Conservation (phyloP, 345 rosid species). For the Alliaria petiolata region DNA sequence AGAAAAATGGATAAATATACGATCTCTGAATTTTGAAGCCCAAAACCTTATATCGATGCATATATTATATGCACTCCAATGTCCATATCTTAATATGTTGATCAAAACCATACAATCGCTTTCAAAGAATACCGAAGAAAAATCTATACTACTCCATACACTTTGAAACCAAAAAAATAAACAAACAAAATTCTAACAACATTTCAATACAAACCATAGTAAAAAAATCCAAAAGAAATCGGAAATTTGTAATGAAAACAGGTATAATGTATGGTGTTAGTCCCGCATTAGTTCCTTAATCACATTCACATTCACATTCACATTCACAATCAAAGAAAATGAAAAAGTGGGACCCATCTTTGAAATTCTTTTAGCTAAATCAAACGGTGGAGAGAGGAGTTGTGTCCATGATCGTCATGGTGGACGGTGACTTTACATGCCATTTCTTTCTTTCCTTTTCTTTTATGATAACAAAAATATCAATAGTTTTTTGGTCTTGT, state of each 20-base stretch:
- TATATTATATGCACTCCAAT: too few relatives aligned
- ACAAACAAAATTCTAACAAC: not conserved
- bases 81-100: too few relatives aligned
- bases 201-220: not conserved
- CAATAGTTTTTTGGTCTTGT: not conserved
- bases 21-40: too few relatives aligned
- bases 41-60: too few relatives aligned
- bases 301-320: too few relatives aligned
- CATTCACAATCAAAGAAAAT: constrained; percentile 15
- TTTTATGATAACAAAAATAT: not conserved
- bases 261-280: constrained; percentile 14
- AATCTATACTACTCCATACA: too few relatives aligned
- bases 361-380: constrained; percentile 24
- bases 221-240: not conserved
- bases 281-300: constrained; percentile 22
- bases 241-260: not conserved
- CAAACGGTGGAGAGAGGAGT: constrained; percentile 32
- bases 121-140: too few relatives aligned
- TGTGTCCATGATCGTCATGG: constrained; percentile 44
- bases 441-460: constrained; percentile 12
- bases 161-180: not conserved
- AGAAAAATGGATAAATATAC: too few relatives aligned
- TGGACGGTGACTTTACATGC: constrained; percentile 34
- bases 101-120: too few relatives aligned
- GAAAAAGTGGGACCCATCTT: constrained; percentile 32